A percentile compares a stretch with the other conserved stretches of the same genome.
phyloP scores from a whole-genome alignment of 805 yeast genomes.

The Kodamaea hsintzibuensis region DNA sequence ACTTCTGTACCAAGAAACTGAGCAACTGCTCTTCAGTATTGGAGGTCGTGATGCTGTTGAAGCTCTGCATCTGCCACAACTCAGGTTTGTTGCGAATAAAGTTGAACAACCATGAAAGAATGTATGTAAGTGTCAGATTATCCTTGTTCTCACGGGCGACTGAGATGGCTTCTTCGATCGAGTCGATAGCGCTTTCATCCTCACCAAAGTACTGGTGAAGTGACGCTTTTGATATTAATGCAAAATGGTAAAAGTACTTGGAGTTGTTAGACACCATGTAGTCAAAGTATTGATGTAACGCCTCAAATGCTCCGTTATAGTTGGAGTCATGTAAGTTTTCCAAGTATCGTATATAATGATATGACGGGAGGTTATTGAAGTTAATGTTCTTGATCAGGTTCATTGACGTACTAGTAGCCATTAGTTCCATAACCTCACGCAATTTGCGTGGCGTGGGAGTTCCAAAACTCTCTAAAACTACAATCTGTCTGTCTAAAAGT shows the following conservation, averaged over 20 bases:
- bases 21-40: slow-evolving; percentile 66
- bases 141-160: slow-evolving; percentile 88
- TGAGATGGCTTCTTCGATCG: slow-evolving; percentile 83
- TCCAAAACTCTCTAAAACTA: slow-evolving; percentile 52
- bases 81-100: slow-evolving; percentile 70
- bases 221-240: slow-evolving; percentile 69
- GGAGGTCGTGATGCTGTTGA: slow-evolving; percentile 33
- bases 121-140: slow-evolving; percentile 64
- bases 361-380: slow-evolving; percentile 34
- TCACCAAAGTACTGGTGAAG: slow-evolving; percentile 70
- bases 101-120: slow-evolving; percentile 72
- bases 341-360: slow-evolving; percentile 60
- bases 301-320: slow-evolving; percentile 56
- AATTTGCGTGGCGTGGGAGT: slow-evolving; percentile 49
- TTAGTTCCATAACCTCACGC: slow-evolving; percentile 39
- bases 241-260: slow-evolving; percentile 71
- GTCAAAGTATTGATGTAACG: slow-evolving; percentile 64
- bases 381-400: slow-evolving; percentile 33
- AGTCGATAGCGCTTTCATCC: slow-evolving; percentile 66
- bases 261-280: slow-evolving; percentile 70
- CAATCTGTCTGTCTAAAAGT: slow-evolving; percentile 54
- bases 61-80: slow-evolving; percentile 44
- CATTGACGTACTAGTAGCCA: slow-evolving; percentile 47
- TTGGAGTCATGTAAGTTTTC: slow-evolving; percentile 59
- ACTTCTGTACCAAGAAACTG: slow-evolving; percentile 56